A percentile compares a stretch with the other conserved stretches of the same genome.
Conservation (phyloP, 192 early-diverging fungal genomes). For the Gaertneriomyces sp. region DNA sequence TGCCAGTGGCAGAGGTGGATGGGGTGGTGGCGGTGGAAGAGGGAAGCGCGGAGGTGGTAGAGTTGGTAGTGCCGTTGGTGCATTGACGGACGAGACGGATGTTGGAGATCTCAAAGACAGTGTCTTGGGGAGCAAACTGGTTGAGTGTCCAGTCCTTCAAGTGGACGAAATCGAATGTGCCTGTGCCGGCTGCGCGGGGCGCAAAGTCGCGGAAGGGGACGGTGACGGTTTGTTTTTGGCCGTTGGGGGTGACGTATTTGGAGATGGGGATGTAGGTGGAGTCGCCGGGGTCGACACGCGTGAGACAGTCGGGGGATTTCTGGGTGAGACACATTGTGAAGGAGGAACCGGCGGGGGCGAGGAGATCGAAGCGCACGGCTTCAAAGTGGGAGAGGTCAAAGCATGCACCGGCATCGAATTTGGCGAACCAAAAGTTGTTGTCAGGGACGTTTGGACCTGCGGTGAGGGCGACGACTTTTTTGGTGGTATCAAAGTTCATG, state of each 20-base stretch:
- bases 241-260: slow-evolving; percentile 23
- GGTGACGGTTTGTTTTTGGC: slow-evolving; percentile 21
- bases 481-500: slow-evolving; percentile 11
- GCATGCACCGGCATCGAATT: slow-evolving; percentile 35
- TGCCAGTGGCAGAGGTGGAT: background rate
- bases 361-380: slow-evolving; percentile 35
- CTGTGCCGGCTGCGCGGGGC: background rate
- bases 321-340: slow-evolving; percentile 33
- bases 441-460: background rate
- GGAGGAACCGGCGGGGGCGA: slow-evolving; percentile 27
- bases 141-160: slow-evolving; percentile 33
- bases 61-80: background rate
- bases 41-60: background rate
- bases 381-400: slow-evolving; percentile 28
- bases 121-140: slow-evolving; percentile 11
- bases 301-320: slow-evolving; percentile 21
- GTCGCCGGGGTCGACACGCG: slow-evolving; percentile 17
- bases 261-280: slow-evolving; percentile 29
- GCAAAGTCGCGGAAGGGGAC: slow-evolving; percentile 25
- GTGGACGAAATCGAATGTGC: slow-evolving; percentile 28
- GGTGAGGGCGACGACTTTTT: background rate
- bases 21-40: background rate
- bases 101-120: slow-evolving; percentile 16
- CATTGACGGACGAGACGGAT: slow-evolving; percentile 21
- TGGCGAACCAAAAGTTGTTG: slow-evolving; percentile 33